A percentile compares a stretch with the other conserved stretches of the same genome.
Conservation (phyloP, 805 yeast species). For the Metschnikowia orientalis region DNA sequence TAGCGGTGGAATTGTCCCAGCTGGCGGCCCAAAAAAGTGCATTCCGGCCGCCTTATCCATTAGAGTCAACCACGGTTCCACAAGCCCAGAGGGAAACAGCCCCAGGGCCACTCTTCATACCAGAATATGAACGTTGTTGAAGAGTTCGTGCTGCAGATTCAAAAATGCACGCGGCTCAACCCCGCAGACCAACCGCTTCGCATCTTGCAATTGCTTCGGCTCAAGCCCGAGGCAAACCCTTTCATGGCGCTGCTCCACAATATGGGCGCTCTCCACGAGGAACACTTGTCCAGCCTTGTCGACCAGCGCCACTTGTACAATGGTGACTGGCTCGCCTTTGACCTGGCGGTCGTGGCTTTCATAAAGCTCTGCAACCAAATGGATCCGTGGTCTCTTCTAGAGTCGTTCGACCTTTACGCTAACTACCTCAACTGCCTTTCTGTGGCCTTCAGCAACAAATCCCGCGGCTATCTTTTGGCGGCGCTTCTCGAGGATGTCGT, state of each 20-base stretch:
- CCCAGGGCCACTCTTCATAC: background rate
- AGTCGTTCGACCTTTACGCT: slow-evolving; percentile 52
- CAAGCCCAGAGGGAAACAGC: too few species aligned
- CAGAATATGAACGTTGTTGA: slow-evolving; percentile 19
- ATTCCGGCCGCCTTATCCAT: too few species aligned
- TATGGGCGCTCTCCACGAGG: slow-evolving; percentile 14
- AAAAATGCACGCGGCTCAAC: slow-evolving; percentile 23
- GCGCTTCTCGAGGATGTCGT: slow-evolving; percentile 35
- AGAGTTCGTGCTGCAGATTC: slow-evolving; percentile 28
- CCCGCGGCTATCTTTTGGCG: slow-evolving; percentile 34
- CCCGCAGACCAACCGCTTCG: slow-evolving; percentile 19
- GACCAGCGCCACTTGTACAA: slow-evolving; percentile 23
- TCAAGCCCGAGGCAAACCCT: slow-evolving; percentile 25
- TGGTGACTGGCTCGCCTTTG: slow-evolving; percentile 46
- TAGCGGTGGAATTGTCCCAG: too few species aligned
- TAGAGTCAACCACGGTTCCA: too few species aligned
- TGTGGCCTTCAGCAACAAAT: slow-evolving; percentile 45
- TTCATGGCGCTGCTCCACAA: slow-evolving; percentile 25
- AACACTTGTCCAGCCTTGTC: slow-evolving; percentile 17
- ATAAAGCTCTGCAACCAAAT: slow-evolving; percentile 45
- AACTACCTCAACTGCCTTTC: slow-evolving; percentile 45
- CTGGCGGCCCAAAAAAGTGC: too few species aligned
- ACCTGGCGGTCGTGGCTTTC: slow-evolving; percentile 42
- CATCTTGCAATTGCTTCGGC: slow-evolving; percentile 21
- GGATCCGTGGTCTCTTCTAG: slow-evolving; percentile 49